Base-by-base conservation (phyloP, 352 stramenopile genomes). In the Phytopythium kandeliae region DNA sequence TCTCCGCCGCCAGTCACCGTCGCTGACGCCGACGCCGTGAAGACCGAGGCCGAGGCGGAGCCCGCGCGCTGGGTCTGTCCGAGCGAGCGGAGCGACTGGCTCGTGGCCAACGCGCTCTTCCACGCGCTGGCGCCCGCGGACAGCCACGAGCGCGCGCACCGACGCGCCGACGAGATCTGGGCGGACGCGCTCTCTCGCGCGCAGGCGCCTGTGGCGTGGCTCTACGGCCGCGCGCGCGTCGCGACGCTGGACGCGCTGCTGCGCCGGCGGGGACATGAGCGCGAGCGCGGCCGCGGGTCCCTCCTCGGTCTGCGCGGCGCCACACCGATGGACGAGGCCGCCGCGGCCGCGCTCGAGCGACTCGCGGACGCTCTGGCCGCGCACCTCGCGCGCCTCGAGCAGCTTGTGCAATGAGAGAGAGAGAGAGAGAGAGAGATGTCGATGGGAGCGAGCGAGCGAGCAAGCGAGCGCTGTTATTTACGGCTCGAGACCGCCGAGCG, bases 81-180 rank as follows among this genome's bases (percentile, higher is more conserved):
- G 0, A 51, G 37, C 10, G 73, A 81, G 26, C 57, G 63, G 5
- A 71, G 62, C 30, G 73, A 85, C 45, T 75, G 77, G 43, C 17
- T 85, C 9, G 54, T 85, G 26, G 36, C 77, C 36, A 60, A 85
- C 40, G 69, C 69, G 12, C 74, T 75, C 24, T 61, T 85, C 37
- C 77, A 88, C 34, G 67, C 58, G 4, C 35, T 86, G 45, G 67
- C 69, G 5, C 77, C 77, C 9, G 57, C 67, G 2, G 61, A 57
- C 22, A 70, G 79, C 40, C 49, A 38, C 0, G 69, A 78, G 12
- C 60, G 71, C 0, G 50, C 53, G 24, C 41, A 40, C 1, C 35
- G 68, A 4, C 37, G 57, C 7, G 30, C 62, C 0, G 49, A 69
- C 12, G 38, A 50, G 19, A 40, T 85, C n/a, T 85, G 76, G 73